These are phyloP conservation scores for Acacia concinna DNA, from an alignment of 331 rosid genomes.

Conservation along the genomic window DNA sequence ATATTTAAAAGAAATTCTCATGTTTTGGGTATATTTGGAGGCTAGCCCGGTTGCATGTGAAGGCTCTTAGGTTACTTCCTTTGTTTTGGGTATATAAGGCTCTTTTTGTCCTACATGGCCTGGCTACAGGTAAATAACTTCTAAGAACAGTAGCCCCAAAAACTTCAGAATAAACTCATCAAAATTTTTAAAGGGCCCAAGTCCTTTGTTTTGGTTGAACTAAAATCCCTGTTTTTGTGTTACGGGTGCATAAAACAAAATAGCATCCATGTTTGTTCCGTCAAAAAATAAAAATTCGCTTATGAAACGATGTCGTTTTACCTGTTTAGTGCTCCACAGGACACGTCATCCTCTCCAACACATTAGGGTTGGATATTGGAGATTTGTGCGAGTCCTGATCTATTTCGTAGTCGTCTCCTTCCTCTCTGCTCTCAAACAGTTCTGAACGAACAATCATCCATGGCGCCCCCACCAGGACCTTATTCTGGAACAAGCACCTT, in stretches of 20 bases:
- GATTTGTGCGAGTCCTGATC: constrained; percentile 5
- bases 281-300: no score
- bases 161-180: background rate
- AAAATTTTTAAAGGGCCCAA: background rate
- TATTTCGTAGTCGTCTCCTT: background rate
- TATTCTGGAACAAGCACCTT: constrained; percentile 68
- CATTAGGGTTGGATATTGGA: constrained; percentile 16
- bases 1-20: no score
- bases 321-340: background rate
- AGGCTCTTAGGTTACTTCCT: background rate
- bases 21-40: background rate
- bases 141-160: background rate
- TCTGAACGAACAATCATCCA: background rate
- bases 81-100: background rate
- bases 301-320: background rate
- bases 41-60: no score
- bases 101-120: background rate
- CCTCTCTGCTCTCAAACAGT: background rate
- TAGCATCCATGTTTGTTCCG: background rate
- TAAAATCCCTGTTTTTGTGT: no score
- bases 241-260: background rate
- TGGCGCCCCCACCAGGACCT: constrained; percentile 64
- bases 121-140: background rate
- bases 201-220: fast-evolving
- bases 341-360: background rate